Percentiles rank a stretch among this genome's conserved stretches.
Conservation (phyloP, 148 eudicot species). For the Heliamphora exappendiculata region DNA sequence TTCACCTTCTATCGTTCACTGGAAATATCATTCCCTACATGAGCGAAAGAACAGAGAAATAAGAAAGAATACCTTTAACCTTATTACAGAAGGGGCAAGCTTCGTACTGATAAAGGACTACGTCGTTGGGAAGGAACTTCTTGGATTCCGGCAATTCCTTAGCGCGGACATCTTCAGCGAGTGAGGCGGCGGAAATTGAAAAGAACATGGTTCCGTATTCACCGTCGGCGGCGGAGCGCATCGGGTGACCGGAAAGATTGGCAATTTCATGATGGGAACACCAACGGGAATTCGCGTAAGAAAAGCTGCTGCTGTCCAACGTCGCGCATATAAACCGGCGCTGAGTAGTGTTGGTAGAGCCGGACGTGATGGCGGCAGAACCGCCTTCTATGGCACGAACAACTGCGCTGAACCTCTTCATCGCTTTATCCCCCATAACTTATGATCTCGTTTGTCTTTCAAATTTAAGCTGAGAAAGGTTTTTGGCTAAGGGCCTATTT, state of each 20-base stretch:
- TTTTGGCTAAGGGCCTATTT: too few relatives aligned
- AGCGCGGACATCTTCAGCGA: slow-evolving; percentile 41
- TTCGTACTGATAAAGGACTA: slow-evolving; percentile 88
- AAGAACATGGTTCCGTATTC: slow-evolving; percentile 34
- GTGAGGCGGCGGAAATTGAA: slow-evolving; percentile 41
- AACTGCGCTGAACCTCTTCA: slow-evolving; percentile 30
- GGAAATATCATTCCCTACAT: not conserved
- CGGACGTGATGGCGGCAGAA: slow-evolving; percentile 11
- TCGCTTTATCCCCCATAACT: slow-evolving; percentile 10
- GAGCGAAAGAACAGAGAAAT: not conserved
- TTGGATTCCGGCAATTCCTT: slow-evolving; percentile 33
- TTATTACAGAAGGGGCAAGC: slow-evolving; percentile 99
- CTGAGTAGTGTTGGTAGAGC: slow-evolving; percentile 7
- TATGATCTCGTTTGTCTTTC: too few relatives aligned
- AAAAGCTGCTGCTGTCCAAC: slow-evolving; percentile 17
- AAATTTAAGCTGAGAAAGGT: too few relatives aligned
- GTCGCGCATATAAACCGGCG: slow-evolving; percentile 22
- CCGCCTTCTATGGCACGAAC: slow-evolving; percentile 23
- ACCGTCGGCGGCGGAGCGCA: slow-evolving; percentile 14
- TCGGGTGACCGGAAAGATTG: not conserved
- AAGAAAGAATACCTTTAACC: slow-evolving; percentile 55
- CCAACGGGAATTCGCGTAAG: slow-evolving; percentile 17
- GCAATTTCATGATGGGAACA: slow-evolving; percentile 10
- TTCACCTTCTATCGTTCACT: not conserved
- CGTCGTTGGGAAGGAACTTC: slow-evolving; percentile 45